These are phyloP conservation scores for Avicennia marina DNA, from an alignment of 257 asterid genomes.

Conservation along the genomic window DNA sequence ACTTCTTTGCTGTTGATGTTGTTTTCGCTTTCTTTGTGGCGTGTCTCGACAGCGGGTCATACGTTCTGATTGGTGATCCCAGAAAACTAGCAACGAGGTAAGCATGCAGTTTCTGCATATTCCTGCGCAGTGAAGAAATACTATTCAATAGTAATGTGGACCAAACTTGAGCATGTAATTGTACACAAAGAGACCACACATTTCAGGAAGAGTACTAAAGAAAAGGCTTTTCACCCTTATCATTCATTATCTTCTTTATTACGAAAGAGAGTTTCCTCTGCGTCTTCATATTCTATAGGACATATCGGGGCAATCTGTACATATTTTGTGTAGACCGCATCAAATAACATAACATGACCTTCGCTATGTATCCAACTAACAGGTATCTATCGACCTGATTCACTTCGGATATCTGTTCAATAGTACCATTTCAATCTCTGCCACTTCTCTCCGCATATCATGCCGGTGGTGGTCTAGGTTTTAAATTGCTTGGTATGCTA, in stretches of 20 bases:
- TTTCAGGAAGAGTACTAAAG: no score
- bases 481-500: constrained; percentile 74
- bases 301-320: no score
- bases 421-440: constrained; percentile 65
- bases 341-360: not conserved
- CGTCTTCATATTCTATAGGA: no score
- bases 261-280: no score
- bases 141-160: no score
- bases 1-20: constrained; percentile 75
- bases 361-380: constrained; percentile 14
- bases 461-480: constrained; percentile 63
- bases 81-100: constrained; percentile 70
- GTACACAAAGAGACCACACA: no score
- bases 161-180: no score
- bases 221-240: no score
- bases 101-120: not conserved
- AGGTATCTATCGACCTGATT: constrained; percentile 89
- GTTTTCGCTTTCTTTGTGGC: constrained; percentile 85
- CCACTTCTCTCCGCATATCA: constrained; percentile 67
- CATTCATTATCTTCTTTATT: no score
- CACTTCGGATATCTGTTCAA: constrained; percentile 74
- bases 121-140: no score
- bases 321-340: no score
- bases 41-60: constrained; percentile 60
- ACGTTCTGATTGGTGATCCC: constrained; percentile 66